Conservation (phyloP, 2,329 filamentous ascomycete genomes). For the Boeremia exigua region DNA sequence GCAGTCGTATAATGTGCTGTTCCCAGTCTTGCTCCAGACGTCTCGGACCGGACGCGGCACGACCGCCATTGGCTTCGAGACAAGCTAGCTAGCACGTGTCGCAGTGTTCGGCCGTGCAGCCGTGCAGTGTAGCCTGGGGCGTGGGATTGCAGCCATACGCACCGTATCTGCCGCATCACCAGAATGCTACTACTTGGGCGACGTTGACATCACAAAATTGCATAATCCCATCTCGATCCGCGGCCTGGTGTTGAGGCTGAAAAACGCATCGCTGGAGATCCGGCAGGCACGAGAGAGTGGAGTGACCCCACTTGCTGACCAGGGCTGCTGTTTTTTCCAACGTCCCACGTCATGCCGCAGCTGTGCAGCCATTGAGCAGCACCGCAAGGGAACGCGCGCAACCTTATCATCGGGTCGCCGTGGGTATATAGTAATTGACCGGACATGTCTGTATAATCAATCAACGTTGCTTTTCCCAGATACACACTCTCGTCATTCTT, state of each 20-base stretch:
- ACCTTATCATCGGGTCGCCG: conserved; percentile 15
- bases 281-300: conserved; percentile 4
- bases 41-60: conserved; percentile 1
- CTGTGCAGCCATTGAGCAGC: conserved; percentile 13
- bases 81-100: conserved; percentile 6
- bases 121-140: neutral
- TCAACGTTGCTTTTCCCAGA: neutral
- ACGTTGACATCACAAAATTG: neutral
- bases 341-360: conserved; percentile 17
- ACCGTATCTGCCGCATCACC: neutral
- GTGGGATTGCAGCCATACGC: neutral
- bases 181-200: too few relatives aligned
- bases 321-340: conserved; percentile 8
- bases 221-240: conserved; percentile 6
- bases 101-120: neutral
- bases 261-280: conserved; percentile 6
- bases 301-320: conserved; percentile 14
- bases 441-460: neutral
- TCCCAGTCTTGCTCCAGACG: neutral
- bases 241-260: conserved; percentile 16
- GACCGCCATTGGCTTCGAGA: conserved; percentile 2
- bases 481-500: neutral
- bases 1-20: too few relatives aligned
- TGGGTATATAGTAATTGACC: conserved; percentile 15
- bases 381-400: conserved; percentile 4